Base-by-base conservation (phyloP, 1,284 basidiomycete species). In the Microbotryum saponariae region DNA sequence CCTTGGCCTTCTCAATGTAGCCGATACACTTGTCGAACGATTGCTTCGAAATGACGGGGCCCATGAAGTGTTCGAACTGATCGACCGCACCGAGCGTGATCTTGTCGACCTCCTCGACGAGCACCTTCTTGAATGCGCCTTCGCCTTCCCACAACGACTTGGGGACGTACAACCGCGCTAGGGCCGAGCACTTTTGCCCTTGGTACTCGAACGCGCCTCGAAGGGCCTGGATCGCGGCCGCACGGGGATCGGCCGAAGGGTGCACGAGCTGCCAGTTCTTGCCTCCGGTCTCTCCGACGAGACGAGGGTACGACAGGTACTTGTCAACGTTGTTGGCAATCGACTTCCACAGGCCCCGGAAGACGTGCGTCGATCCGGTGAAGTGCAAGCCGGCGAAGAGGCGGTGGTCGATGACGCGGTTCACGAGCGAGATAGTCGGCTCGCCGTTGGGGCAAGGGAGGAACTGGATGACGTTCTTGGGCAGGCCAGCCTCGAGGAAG, bases 211-310 rank as follows among this genome's bases (percentile, higher is more conserved):
- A 98, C 0, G 86, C 93, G 25, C 82, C 89, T 62, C 94, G 83
- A 70, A 98, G 83, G 59, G 82, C 85, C 79, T 98, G 94, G 56
- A 89, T 74, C 56, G 91, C 94, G 42, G 93, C 90, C 66, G 91
- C 90, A 74, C 82, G 82, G 61, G 94, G 79, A 72, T 96, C 88
- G 56, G 93, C 93, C 18, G 85, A 86, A 59, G 83, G 80, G 78
- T 97, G 94, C 56, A 97, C 81, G 60, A 98, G 73, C 79, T 97
- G 94, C 82, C 94, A 97, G 81, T 98, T 97, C 82, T 98, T 98
- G 65, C 94, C 93, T 59, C 92, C 90, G 72, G 76, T 77, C 80
- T 97, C 93, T 37, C 93, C 93, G 14, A 98, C 93, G 66, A 99
- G 89, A 70, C 94, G 82, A 2, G 96, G 94, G 78, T 97, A 98